Percentiles rank a stretch among this genome's conserved stretches.
Conservation (phyloP, 2,329 filamentous ascomycete genomes). For the Colletotrichum orchidophilum region DNA sequence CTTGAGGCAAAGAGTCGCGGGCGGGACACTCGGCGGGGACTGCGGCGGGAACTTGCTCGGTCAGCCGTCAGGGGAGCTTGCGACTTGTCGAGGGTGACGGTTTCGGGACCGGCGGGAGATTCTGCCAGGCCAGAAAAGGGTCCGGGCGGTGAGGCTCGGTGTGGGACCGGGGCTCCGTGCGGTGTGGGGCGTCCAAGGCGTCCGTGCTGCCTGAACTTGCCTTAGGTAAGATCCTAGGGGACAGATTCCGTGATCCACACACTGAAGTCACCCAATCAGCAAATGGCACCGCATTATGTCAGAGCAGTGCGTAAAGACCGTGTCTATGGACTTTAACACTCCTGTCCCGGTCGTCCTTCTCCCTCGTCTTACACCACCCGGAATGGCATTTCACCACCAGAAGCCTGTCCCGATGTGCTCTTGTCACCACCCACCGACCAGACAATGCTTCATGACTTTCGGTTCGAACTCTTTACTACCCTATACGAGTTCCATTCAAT, state of each 20-base stretch:
- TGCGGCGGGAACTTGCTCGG: constrained; percentile 15
- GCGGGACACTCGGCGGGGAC: constrained; percentile 6
- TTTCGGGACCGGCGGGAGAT: constrained; percentile 32
- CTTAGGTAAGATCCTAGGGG: neutral
- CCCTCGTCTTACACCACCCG: neutral
- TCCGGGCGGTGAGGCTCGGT: constrained; percentile 21
- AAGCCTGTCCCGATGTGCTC: neutral
- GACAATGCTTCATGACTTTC: neutral
- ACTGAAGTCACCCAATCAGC: neutral
- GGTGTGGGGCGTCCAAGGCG: neutral
- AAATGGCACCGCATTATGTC: neutral
- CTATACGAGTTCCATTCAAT: neutral
- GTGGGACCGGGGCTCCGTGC: neutral
- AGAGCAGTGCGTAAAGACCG: neutral
- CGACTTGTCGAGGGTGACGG: constrained; percentile 10
- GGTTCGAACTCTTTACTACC: neutral
- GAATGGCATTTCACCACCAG: neutral
- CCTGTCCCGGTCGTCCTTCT: neutral
- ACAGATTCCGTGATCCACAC: constrained; percentile 1
- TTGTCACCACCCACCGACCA: neutral
- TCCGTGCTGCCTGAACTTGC: too few relatives aligned
- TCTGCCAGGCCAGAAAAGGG: constrained; percentile 27
- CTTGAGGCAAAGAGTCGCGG: neutral
- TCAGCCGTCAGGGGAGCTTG: constrained; percentile 18
- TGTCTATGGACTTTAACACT: neutral